Evolutionary conservation across 2,329 filamentous ascomycete genomes (phyloP), one percentile per base, ranked within the genome.

Genomic region (Sporothrix pallida): DNA sequence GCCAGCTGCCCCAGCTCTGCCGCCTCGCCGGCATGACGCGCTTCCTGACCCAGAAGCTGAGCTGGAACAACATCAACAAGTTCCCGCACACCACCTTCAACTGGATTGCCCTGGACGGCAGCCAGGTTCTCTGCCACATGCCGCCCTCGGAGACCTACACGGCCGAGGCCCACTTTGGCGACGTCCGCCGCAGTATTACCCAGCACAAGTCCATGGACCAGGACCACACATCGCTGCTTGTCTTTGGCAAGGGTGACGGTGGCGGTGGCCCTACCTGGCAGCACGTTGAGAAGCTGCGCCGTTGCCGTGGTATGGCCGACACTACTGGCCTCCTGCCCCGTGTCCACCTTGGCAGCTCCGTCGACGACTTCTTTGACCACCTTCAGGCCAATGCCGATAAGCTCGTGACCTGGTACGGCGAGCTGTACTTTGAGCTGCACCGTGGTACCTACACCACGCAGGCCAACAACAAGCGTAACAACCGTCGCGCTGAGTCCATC

Each of bases 1-100:
- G 92, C 69, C 96, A 99, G 82, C 88, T 99, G 58, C 96, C 96
- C 13, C 96, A 99, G 80, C 86, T 99, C 58, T 98, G 94, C 80
- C 92, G 95, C 3, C 85, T 98, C 42, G 93, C 96, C n/a, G 95
- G 94, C 23, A 98, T 99, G 96, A 93, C 89, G 74, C 90, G 95
- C 48, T 99, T 99, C 86, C 92, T 99, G 79, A 99, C 96, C 0
- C 96, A 99, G 82, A 99, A 99, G 84, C 86, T 99, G 74, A 98
- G 95, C 85, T 99, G 96, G 96, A 98, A 98, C 85, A 98, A 98
- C 81, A 98, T 98, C 87, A 98, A 98, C 84, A 97, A 93, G 80
- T 99, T 98, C 84, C 96, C 96, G 0, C 96, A 98, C 80, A 98
- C 96, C 6, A 98, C 96, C 0, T 99, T 99, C 87, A 97, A 97